These are phyloP conservation scores for Athelia psychrophila DNA, from an alignment of 1,284 basidiomycete species.

Conservation along the genomic window DNA sequence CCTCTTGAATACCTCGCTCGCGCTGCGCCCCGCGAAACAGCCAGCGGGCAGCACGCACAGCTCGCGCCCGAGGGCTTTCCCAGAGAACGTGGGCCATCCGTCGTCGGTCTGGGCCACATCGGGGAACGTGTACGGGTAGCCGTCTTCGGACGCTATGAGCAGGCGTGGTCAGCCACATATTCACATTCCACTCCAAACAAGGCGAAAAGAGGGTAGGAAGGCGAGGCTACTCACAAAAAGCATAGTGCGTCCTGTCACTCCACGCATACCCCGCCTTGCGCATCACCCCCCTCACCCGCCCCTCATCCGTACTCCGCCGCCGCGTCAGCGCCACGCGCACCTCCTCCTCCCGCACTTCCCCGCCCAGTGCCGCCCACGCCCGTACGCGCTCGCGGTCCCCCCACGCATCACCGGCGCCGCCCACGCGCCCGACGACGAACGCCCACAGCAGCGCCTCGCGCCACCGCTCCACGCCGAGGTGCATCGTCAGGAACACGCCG, in stretches of 20 bases:
- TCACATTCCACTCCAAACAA: too few species aligned
- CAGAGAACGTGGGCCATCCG: constrained; percentile 11
- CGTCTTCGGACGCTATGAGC: constrained; percentile 22
- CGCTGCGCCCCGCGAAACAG: constrained; percentile 10
- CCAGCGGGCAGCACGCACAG: constrained; percentile 11
- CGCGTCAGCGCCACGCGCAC: constrained; percentile 6
- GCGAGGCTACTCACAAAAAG: constrained; percentile 11
- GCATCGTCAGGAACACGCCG: too few species aligned
- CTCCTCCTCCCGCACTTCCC: background rate
- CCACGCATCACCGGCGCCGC: too few species aligned
- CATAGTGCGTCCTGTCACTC: constrained; percentile 14
- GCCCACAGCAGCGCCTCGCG: too few species aligned
- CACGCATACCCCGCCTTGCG: constrained; percentile 12
- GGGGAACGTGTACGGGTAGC: constrained; percentile 24
- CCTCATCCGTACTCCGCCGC: constrained; percentile 10
- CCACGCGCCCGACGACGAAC: too few species aligned
- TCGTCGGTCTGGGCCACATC: constrained; percentile 9
- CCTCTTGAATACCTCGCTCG: constrained; percentile 41
- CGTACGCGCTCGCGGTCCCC: too few species aligned
- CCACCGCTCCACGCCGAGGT: too few species aligned
- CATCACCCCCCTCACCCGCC: constrained; percentile 8
- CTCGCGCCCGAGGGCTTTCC: constrained; percentile 7
- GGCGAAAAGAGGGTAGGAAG: too few species aligned
- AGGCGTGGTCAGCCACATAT: too few species aligned
- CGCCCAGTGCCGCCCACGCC: too few species aligned